Conservation (phyloP, 768 basidiomycete species). For the Termitomyces sp. region DNA sequence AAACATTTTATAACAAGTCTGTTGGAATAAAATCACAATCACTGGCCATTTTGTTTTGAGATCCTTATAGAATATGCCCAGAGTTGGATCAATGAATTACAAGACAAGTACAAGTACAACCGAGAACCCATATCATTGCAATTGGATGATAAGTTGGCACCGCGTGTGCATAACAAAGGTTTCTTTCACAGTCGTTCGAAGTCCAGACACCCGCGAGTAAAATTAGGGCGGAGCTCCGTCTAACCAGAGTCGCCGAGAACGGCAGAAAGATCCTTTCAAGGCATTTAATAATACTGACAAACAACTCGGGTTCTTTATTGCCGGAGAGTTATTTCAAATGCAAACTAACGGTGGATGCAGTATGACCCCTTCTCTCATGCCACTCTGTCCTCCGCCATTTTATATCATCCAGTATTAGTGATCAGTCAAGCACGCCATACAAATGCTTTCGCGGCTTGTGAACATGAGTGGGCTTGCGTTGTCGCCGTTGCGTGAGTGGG, state of each 20-base stretch:
- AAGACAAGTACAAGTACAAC: not conserved
- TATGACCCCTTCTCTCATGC: not conserved
- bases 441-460: not conserved
- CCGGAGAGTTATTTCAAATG: not conserved
- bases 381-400: not conserved
- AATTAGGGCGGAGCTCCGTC: slow-evolving; percentile 1
- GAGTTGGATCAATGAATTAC: not conserved
- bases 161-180: not conserved
- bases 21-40: too few species aligned
- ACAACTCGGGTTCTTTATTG: not conserved
- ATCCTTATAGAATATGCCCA: not conserved
- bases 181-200: not conserved
- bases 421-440: not conserved
- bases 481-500: not conserved
- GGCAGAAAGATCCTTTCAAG: not conserved
- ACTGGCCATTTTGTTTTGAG: not conserved
- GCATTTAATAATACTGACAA: not conserved
- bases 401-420: not conserved
- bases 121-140: too few species aligned
- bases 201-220: not conserved
- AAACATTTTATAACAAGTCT: not conserved
- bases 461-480: not conserved
- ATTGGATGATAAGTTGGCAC: too few species aligned
- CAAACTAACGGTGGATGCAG: not conserved
- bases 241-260: not conserved